Evolutionary conservation across 805 yeast genomes (phyloP), one percentile per base, ranked within the genome.

Genomic region (Pichia ethanolica): DNA sequence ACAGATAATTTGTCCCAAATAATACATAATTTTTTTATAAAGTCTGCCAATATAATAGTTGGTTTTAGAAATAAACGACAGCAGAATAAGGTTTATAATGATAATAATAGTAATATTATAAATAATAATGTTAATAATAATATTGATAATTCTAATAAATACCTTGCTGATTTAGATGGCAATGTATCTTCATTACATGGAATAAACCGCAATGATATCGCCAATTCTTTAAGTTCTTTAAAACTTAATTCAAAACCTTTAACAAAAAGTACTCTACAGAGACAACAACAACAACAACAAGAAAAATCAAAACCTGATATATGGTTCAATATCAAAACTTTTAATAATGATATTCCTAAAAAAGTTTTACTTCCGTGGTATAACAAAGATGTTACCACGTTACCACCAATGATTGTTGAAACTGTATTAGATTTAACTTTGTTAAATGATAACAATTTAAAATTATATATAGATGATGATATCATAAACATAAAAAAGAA

Each of bases 331-430:
- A 60, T 81, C 25, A 78, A 79, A 49, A 68, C 78, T 37, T 25
- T 25, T 14, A 13, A 41, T 32, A 28, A 10, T 1, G 26, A 35
- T n/a, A 25, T 14, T n/a, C 27, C 36, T 0, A 25, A 33, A 28
- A 56, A 37, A 68, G 69, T 46, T 54, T 58, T 42, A 28, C 37
- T 35, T 65, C 67, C 72, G 4, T 88, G 96, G 96, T 74, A 73
- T 48, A 53, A 53, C 25, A 55, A 53, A 35, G 80, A 77, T 52
- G 51, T 75, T 4, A 52, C 71, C 4, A 51, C 58, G n/a, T 64
- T 82, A 13, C 88, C 95, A 1, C 96, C 97, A 1, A 72, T 93
- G 64, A 86, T 93, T 13, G 74, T 93, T 28, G 99, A 93, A 63
- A 82, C 93, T 0, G 86, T 75, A 28, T 50, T 66, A 36, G 69